phyloP scores from a whole-genome alignment of 345 rosid species.

The Eucalyptus sp. region DNA sequence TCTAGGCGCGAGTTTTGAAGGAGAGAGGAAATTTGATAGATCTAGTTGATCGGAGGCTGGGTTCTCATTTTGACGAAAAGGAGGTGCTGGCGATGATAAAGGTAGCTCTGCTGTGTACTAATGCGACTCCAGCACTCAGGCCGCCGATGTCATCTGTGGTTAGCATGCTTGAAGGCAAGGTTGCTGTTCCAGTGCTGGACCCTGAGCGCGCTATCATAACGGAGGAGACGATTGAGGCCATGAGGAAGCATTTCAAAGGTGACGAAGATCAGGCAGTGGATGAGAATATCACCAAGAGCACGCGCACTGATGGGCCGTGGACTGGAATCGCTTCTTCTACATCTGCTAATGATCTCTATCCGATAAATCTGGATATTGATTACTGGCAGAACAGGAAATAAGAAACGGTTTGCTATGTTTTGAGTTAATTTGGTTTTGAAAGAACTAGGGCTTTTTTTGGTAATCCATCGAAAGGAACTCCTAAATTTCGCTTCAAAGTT shows the following conservation, averaged over 20 bases:
- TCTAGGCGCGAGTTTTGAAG: conserved; percentile 12
- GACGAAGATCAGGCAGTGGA: not conserved
- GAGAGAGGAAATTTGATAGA: conserved; percentile 12
- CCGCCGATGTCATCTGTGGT: conserved; percentile 20
- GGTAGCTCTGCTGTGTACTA: conserved; percentile 12
- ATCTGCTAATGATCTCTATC: conserved; percentile 3
- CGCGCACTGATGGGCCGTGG: not conserved
- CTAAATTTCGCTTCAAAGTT: not conserved
- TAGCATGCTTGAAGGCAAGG: conserved; percentile 18
- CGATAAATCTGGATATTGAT: not conserved
- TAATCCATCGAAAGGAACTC: not conserved
- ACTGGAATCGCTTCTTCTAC: not conserved
- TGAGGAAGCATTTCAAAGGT: not conserved
- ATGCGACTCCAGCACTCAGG: conserved; percentile 6
- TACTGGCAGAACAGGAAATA: not conserved
- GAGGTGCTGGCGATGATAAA: conserved; percentile 4
- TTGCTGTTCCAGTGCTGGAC: not conserved
- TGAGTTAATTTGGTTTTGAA: not conserved
- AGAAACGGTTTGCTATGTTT: not conserved
- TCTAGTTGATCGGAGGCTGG: conserved; percentile 14
- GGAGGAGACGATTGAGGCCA: not conserved
- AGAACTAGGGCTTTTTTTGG: not conserved
- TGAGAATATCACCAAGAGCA: not conserved
- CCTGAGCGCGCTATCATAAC: not conserved
- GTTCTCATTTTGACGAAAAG: not conserved